phyloP scores from a whole-genome alignment of 2,329 filamentous ascomycete species.

The Stagonosporopsis vannaccii region DNA sequence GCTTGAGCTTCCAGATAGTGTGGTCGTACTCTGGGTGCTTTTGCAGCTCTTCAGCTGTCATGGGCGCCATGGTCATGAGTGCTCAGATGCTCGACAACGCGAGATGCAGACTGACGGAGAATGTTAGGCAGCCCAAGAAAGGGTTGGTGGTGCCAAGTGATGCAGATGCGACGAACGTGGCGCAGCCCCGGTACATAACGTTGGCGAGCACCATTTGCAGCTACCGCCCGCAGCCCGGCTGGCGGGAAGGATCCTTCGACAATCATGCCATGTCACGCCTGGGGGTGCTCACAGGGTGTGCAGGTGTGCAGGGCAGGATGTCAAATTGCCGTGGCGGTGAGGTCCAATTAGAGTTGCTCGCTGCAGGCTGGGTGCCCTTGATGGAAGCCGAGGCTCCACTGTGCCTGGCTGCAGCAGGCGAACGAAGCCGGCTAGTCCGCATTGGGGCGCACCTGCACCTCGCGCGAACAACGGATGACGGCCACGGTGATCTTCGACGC shows the following conservation, averaged over 20 bases:
- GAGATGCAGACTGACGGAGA: conserved; percentile 11
- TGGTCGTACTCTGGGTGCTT: conserved; percentile 72
- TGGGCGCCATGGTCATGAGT: conserved; percentile 34
- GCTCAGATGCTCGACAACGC: not conserved
- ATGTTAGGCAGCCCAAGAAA: conserved; percentile 18
- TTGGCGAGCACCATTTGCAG: conserved; percentile 5
- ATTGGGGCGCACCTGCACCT: not conserved
- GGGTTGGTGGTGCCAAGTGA: conserved; percentile 13
- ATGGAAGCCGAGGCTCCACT: conserved; percentile 18
- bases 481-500: not conserved
- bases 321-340: conserved; percentile 1
- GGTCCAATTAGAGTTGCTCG: conserved; percentile 17
- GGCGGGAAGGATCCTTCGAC: conserved; percentile 1
- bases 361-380: conserved; percentile 1
- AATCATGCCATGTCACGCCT: not conserved
- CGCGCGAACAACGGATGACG: conserved; percentile 15
- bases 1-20: conserved; percentile 73
- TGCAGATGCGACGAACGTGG: conserved; percentile 26
- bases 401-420: conserved; percentile 5
- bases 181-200: conserved; percentile 21
- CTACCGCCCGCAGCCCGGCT: not conserved
- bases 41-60: conserved; percentile 65
- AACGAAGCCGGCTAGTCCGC: not conserved
- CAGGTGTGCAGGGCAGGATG: not conserved
- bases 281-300: conserved; percentile 1